Base-by-base conservation (phyloP, 148 eudicot species). In the Pharnaceum exiguum region DNA sequence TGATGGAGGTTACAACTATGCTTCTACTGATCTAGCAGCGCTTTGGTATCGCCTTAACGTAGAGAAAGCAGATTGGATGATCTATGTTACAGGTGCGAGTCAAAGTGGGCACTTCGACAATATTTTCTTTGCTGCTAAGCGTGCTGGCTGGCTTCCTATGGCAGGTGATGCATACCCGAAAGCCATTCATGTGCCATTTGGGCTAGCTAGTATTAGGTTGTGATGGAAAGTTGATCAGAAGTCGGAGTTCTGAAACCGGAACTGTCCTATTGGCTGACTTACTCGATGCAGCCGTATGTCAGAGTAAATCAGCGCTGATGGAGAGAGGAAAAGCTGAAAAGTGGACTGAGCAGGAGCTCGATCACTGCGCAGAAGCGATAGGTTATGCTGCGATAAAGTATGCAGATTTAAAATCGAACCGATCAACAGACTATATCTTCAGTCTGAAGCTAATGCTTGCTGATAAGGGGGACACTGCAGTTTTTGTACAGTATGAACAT, bases 351-450 rank as follows among this genome's bases (percentile, higher is more conserved):
- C 96, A 94, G 62, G 91, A 83, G 71, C 70, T 94, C 53, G 82
- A 78, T 46, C 71, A 82, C 66, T 83, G 89, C 39, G 95, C 99
- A 50, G 96, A 94, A 72, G 99, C 99, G 46, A 65, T 94, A 59
- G 96, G 99, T 48, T 94, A 94, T 72, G 99, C 96, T 10, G 99
- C 99, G 63, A 93, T 94, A 29, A 94, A 94, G 99, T 94, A 77
- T 76, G 96, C n/a, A n/a, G n/a, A n/a, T n/a, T n/a, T n/a, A n/a
- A n/a, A n/a, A n/a, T n/a, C n/a, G n/a, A n/a, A n/a, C n/a, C n/a
- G n/a, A n/a, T n/a, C n/a, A n/a, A n/a, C n/a, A n/a, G n/a, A n/a
- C n/a, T n/a, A n/a, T n/a, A n/a, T n/a, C n/a, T n/a, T n/a, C n/a
- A n/a, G n/a, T n/a, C n/a, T n/a, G n/a, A n/a, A n/a, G n/a, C n/a